Evolutionary conservation across 2,329 filamentous ascomycete species (phyloP), one percentile per base, ranked within the genome.

Genomic region (Lachnellula suecica): DNA sequence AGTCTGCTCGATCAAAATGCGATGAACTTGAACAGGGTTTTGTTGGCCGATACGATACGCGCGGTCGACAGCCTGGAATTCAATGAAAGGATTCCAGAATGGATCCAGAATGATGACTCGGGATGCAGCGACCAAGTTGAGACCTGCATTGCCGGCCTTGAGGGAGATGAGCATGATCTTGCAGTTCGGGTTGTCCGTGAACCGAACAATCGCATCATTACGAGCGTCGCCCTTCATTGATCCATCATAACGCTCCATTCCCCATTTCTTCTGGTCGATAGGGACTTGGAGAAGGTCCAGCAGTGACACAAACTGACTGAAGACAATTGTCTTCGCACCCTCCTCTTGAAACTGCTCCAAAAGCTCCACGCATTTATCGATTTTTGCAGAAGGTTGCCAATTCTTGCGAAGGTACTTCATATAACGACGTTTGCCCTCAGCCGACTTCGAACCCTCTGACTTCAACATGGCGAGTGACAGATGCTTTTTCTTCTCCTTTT

Each of bases 41-140:
- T 78, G 73, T 71, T 97, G 92, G 1, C 91, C 91, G 60, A 96
- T 92, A 9, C 92, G 87, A 70, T 96, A 88, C 2, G 91, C 89
- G 20, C 92, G 87, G 68, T 96, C 92, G 46, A 96, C 86, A 4
- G 92, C 92, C 71, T 97, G 92, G 70, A 91, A 90, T 71, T 96
- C 92, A 44, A 95, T 88, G 66, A 88, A 96, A 0, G 91, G 92
- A 58, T 96, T 97, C 90, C 91, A 96, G 73, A 95, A 96, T 0
- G 91, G 91, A 66, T 96, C 91, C 66, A 96, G 84, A 58, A 96
- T 88, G 68, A 97, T 90, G 60, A 96, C 89, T 58, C 91, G 87
- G 1, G 85, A 90, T 0, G 91, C 92, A 17, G 84, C 83, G 35
- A 88, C 89, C 20, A 97, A 78, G 65, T 97, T 97, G 42, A 97